Evolutionary conservation across 2,329 filamentous ascomycete species (phyloP).

Genomic region (Fusarium penzigii): DNA sequence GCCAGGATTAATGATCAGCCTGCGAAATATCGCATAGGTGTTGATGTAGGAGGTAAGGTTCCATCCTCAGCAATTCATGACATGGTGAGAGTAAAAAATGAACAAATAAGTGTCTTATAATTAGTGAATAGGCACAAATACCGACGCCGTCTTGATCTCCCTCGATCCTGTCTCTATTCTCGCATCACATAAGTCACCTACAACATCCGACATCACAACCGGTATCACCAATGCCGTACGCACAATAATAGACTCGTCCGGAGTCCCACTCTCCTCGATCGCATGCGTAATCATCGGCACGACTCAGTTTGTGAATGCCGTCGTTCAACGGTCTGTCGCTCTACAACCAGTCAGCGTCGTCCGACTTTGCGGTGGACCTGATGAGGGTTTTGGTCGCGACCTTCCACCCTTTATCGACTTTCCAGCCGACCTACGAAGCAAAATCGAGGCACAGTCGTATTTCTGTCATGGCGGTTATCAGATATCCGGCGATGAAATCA

Average conservation of each 20-base stretch:
- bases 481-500: constrained; percentile 40
- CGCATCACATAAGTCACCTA: constrained; percentile 29
- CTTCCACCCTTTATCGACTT: constrained; percentile 50
- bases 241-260: constrained; percentile 34
- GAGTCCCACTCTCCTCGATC: constrained; percentile 32
- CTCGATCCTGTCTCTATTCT: constrained; percentile 8
- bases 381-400: constrained; percentile 37
- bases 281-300: constrained; percentile 48
- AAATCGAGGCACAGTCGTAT: constrained; percentile 5
- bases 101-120: no score
- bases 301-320: constrained; percentile 56
- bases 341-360: constrained; percentile 37
- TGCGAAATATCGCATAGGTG: not conserved
- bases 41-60: not conserved
- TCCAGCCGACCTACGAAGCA: constrained; percentile 39
- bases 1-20: not conserved
- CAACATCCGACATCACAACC: constrained; percentile 44
- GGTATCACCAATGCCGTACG: constrained; percentile 44
- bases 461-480: constrained; percentile 24
- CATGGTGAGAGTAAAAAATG: no score
- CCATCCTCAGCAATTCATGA: no score
- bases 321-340: constrained; percentile 47
- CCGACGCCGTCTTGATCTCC: constrained; percentile 13
- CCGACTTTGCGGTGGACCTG: constrained; percentile 3
- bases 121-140: constrained; percentile 8